A percentile compares a stretch with the other conserved stretches of the same genome.
phyloP scores from a whole-genome alignment of 1,284 basidiomycete genomes.

The Ustilago shanxiensis region DNA sequence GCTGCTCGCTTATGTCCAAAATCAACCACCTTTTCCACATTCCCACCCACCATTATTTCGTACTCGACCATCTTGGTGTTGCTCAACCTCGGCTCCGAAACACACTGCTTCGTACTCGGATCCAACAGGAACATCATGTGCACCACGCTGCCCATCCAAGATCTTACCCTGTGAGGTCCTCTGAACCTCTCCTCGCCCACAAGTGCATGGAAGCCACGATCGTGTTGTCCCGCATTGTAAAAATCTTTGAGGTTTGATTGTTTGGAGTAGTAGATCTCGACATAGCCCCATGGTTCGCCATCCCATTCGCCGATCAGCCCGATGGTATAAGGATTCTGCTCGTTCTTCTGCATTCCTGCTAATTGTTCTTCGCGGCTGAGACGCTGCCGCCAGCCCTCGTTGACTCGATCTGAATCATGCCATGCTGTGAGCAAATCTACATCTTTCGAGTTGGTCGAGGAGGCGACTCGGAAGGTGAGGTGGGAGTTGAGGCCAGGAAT shows the following conservation, averaged over 20 bases:
- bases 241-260: slow-evolving; percentile 53
- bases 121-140: slow-evolving; percentile 65
- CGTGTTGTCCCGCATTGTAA: slow-evolving; percentile 51
- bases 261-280: slow-evolving; percentile 65
- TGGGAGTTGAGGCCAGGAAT: slow-evolving; percentile 57
- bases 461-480: slow-evolving; percentile 60
- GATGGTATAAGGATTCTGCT: slow-evolving; percentile 35
- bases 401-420: slow-evolving; percentile 65
- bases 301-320: slow-evolving; percentile 67
- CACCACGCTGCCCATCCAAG: slow-evolving; percentile 67
- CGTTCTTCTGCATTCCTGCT: slow-evolving; percentile 46
- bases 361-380: slow-evolving; percentile 54
- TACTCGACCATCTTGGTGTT: slow-evolving; percentile 68
- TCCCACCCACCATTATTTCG: slow-evolving; percentile 64
- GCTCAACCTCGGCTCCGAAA: slow-evolving; percentile 62
- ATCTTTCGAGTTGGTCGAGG: slow-evolving; percentile 45
- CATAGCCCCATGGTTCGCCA: slow-evolving; percentile 66
- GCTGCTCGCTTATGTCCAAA: slow-evolving; percentile 67
- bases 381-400: slow-evolving; percentile 64
- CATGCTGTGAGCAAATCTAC: slow-evolving; percentile 60
- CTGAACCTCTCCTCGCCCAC: slow-evolving; percentile 65
- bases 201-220: slow-evolving; percentile 66
- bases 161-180: slow-evolving; percentile 62
- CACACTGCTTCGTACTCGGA: slow-evolving; percentile 52
- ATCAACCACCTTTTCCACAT: slow-evolving; percentile 66